Evolutionary conservation across 2,329 filamentous ascomycete species (phyloP).

Genomic region (Coniochaeta sp.): DNA sequence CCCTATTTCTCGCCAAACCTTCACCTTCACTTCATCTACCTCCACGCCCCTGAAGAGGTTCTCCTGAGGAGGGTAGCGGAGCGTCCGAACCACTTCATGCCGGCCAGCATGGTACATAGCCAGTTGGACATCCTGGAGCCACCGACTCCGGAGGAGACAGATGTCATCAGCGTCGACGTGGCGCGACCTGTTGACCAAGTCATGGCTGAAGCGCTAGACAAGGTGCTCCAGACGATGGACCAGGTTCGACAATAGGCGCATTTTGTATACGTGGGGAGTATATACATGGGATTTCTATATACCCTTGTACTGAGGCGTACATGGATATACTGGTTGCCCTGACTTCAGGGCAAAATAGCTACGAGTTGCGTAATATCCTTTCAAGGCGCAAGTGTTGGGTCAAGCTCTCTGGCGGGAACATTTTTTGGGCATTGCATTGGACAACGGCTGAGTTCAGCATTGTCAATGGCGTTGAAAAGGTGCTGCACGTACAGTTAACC

Average conservation of each 20-base stretch:
- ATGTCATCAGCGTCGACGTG: constrained; percentile 67
- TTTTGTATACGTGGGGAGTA: not conserved
- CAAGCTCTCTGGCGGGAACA: not conserved
- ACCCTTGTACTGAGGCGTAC: not conserved
- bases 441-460: not conserved
- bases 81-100: constrained; percentile 89
- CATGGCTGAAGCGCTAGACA: constrained; percentile 48
- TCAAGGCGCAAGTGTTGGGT: not conserved
- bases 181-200: constrained; percentile 52
- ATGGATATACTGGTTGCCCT: not conserved
- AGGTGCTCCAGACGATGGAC: constrained; percentile 47
- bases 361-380: not conserved
- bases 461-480: constrained; percentile 1
- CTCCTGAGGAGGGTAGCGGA: constrained; percentile 67
- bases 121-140: constrained; percentile 86
- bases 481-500: not conserved
- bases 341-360: not conserved
- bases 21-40: constrained; percentile 88
- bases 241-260: constrained; percentile 19
- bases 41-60: constrained; percentile 68
- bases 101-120: constrained; percentile 87
- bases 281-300: not conserved
- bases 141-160: constrained; percentile 61
- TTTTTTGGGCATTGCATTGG: not conserved
- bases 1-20: constrained; percentile 67